Evolutionary conservation across 305 asterid genomes (phyloP).

Genomic region (Fraxinus platypoda): DNA sequence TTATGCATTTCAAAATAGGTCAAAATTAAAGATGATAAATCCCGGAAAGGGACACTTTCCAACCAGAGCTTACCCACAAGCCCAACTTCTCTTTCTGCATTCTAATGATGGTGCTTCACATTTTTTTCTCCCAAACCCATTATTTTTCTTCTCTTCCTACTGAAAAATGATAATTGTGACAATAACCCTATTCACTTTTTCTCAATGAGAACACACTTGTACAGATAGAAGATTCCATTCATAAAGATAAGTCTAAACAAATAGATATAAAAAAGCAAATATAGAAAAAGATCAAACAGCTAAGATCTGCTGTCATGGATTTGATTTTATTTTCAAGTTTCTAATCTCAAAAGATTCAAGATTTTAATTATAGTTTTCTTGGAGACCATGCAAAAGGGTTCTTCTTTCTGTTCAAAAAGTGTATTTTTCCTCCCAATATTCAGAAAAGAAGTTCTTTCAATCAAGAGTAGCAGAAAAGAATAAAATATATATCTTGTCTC

Average conservation of each 20-base stretch:
- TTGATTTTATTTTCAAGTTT: slow-evolving; percentile 18
- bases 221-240: slow-evolving; percentile 58
- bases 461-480: slow-evolving; percentile 34
- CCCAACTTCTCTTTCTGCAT: slow-evolving; percentile 33
- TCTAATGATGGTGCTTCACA: slow-evolving; percentile 46
- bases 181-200: slow-evolving; percentile 25
- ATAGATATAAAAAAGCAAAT: slow-evolving; percentile 40
- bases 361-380: slow-evolving; percentile 54
- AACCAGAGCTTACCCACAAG: slow-evolving; percentile 30
- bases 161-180: slow-evolving; percentile 34
- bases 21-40: slow-evolving; percentile 24
- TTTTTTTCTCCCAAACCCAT: slow-evolving; percentile 10
- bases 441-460: slow-evolving; percentile 38
- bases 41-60: slow-evolving; percentile 21
- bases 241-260: slow-evolving; percentile 47
- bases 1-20: slow-evolving; percentile 26
- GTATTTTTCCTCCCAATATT: slow-evolving; percentile 33
- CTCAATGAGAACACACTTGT: slow-evolving; percentile 37
- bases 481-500: slow-evolving; percentile 25
- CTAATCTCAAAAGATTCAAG: slow-evolving; percentile 53
- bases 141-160: slow-evolving; percentile 26
- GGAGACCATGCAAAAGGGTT: slow-evolving; percentile 81
- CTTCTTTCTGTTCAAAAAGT: slow-evolving; percentile 49
- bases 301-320: slow-evolving; percentile 56
- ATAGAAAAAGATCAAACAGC: slow-evolving; percentile 41